phyloP scores from a whole-genome alignment of 192 early-diverging fungal genomes.

The Coemansia furcata region DNA sequence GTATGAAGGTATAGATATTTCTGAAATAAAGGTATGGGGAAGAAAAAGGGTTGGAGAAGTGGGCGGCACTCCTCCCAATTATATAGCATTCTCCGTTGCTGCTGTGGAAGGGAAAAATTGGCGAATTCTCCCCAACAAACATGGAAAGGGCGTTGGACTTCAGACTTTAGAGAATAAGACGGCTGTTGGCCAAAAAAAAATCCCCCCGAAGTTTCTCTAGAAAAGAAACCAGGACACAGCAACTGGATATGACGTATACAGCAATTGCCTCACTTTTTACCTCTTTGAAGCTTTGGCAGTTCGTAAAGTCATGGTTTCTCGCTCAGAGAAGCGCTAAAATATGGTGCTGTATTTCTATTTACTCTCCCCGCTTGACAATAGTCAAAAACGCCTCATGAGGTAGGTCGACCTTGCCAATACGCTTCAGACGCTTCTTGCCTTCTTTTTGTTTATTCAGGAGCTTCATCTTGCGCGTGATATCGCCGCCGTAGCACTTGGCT shows the following conservation, averaged over 20 bases:
- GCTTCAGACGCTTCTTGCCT: conserved; percentile 94
- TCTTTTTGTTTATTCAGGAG: conserved; percentile 92
- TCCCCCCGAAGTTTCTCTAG: no score
- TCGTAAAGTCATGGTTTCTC: no score
- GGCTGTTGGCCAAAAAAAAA: no score
- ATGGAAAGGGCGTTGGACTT: neutral
- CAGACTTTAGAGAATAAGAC: neutral
- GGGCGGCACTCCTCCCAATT: no score
- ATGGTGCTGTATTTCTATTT: neutral
- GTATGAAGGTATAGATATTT: no score
- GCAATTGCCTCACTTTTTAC: no score
- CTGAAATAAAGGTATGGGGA: no score
- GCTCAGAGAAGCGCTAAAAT: no score
- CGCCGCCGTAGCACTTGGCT: conserved; percentile 96
- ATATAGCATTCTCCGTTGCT: neutral
- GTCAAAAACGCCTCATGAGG: conserved; percentile 87
- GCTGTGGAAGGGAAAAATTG: neutral
- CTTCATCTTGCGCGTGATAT: conserved; percentile 97
- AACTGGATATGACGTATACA: no score
- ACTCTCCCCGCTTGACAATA: conserved; percentile 15
- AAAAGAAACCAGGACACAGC: no score
- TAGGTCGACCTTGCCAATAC: conserved; percentile 84
- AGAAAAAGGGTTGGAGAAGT: no score
- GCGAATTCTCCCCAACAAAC: neutral
- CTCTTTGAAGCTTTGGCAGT: no score